Evolutionary conservation across 2,329 filamentous ascomycete genomes (phyloP).

Genomic region (Shiraia bambusicola): DNA sequence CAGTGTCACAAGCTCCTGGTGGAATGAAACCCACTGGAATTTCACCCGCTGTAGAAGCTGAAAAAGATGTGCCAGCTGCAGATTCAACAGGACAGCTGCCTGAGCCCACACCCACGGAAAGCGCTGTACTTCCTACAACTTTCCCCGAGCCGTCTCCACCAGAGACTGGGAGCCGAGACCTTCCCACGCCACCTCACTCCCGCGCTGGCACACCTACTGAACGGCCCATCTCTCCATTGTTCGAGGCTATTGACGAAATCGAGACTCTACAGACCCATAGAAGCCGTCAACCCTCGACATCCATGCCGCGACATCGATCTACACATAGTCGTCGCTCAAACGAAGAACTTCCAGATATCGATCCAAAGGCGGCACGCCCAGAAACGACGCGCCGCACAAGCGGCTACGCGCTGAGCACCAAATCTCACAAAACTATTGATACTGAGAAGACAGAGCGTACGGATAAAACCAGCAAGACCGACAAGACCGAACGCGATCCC

Average conservation of each 20-base stretch:
- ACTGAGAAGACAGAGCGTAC: conserved; percentile 23
- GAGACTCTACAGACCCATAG: conserved; percentile 33
- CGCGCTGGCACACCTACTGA: conserved; percentile 24
- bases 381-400: conserved; percentile 31
- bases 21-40: conserved; percentile 12
- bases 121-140: conserved; percentile 24
- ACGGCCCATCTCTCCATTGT: conserved; percentile 35
- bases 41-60: background rate
- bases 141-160: conserved; percentile 15
- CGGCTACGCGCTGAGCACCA: conserved; percentile 31
- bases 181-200: conserved; percentile 31
- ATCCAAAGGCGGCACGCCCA: conserved; percentile 14
- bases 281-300: conserved; percentile 20
- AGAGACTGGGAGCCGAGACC: conserved; percentile 11
- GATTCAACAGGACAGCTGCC: conserved; percentile 14
- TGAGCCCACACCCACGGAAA: conserved; percentile 21
- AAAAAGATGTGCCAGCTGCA: conserved; percentile 4
- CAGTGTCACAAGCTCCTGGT: conserved; percentile 18
- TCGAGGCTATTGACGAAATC: conserved; percentile 40
- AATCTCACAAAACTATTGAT: conserved; percentile 22
- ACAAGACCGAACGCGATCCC: conserved; percentile 23
- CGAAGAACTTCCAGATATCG: conserved; percentile 28
- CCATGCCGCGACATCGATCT: conserved; percentile 32
- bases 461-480: conserved; percentile 13
- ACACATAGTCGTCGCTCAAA: conserved; percentile 30